Conservation (phyloP, 2,329 filamentous ascomycete genomes). For the Thielaviopsis ethacetica region DNA sequence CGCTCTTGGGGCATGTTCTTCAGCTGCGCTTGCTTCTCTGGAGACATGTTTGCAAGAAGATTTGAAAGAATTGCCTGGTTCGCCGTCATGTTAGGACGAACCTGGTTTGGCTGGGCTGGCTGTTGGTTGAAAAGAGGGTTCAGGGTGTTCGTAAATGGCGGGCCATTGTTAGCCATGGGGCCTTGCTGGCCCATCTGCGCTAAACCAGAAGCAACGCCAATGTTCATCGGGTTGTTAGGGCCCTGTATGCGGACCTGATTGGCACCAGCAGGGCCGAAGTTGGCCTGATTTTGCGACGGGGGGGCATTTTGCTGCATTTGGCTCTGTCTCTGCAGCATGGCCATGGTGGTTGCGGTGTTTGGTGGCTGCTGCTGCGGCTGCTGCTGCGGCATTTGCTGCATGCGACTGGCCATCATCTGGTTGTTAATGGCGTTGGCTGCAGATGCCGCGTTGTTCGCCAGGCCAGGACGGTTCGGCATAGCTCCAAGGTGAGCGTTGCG, state of each 20-base stretch:
- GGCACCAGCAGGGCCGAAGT: not conserved
- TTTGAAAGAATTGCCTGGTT: conserved; percentile 25
- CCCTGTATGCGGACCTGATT: not conserved
- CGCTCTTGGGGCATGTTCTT: conserved; percentile 30
- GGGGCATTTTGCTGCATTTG: not conserved
- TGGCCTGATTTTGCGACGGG: not conserved
- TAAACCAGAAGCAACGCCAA: not conserved
- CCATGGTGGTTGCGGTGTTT: not conserved
- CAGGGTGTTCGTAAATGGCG: conserved; percentile 33
- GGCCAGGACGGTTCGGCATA: conserved; percentile 1
- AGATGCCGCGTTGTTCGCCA: not conserved
- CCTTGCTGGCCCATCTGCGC: not conserved
- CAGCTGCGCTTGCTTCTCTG: conserved; percentile 30
- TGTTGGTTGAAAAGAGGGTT: conserved; percentile 39
- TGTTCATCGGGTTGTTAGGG: not conserved
- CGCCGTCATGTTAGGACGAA: conserved; percentile 17
- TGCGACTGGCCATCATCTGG: not conserved
- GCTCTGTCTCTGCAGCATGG: not conserved
- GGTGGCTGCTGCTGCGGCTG: not conserved
- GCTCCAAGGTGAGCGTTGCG: not conserved
- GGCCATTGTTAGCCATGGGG: conserved; percentile 27
- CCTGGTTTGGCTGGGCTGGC: conserved; percentile 25
- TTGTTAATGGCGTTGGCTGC: not conserved
- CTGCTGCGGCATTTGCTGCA: not conserved
- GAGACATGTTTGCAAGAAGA: conserved; percentile 28